These are phyloP conservation scores for Populus ilicifolia DNA, from an alignment of 345 rosid species.

Conservation along the genomic window DNA sequence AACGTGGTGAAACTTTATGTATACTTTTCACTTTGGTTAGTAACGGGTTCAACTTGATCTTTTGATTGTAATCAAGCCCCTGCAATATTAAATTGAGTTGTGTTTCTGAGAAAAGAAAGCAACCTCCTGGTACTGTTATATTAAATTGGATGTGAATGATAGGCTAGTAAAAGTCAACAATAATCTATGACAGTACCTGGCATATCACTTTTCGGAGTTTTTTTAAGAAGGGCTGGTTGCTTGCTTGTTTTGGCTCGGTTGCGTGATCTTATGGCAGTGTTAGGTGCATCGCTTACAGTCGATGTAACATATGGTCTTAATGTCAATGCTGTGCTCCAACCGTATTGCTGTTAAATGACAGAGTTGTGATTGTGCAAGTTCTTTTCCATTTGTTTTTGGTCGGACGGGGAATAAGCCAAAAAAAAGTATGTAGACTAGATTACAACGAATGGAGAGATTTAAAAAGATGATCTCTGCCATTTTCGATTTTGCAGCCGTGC, in stretches of 20 bases:
- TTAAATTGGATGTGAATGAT: not conserved
- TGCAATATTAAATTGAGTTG: not conserved
- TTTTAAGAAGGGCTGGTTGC: constrained; percentile 14
- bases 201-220: not conserved
- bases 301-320: not conserved
- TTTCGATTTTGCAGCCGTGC: not conserved
- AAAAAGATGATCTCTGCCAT: not conserved
- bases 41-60: too few relatives aligned
- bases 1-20: too few relatives aligned
- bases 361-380: not conserved
- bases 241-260: constrained; percentile 18
- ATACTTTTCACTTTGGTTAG: too few relatives aligned
- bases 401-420: not conserved
- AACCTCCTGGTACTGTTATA: not conserved
- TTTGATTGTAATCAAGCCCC: not conserved
- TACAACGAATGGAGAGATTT: not conserved
- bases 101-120: not conserved
- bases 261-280: constrained; percentile 40
- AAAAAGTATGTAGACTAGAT: not conserved
- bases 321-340: not conserved
- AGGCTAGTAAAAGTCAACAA: not conserved
- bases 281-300: constrained; percentile 23
- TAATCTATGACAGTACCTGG: not conserved
- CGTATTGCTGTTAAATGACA: not conserved
- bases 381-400: not conserved